Conservation (phyloP, 1,284 basidiomycete species). For the Lentinula novae-zelandiae region DNA sequence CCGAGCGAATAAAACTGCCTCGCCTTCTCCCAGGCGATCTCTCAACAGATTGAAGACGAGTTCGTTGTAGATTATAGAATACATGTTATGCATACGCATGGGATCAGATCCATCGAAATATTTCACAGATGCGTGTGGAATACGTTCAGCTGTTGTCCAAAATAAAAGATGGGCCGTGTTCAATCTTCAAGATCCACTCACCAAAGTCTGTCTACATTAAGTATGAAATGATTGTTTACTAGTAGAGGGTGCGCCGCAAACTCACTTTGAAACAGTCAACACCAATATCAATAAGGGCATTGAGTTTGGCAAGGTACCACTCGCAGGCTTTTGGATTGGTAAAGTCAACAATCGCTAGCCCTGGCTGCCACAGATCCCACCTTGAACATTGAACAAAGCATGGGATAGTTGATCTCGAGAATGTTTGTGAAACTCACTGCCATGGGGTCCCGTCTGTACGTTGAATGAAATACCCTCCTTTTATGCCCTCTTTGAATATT, state of each 20-base stretch:
- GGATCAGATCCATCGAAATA: constrained; percentile 73
- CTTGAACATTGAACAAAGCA: constrained; percentile 23
- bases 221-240: not conserved
- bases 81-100: constrained; percentile 62
- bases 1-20: constrained; percentile 69
- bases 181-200: constrained; percentile 24
- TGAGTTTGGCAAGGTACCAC: constrained; percentile 64
- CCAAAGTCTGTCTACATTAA: constrained; percentile 64
- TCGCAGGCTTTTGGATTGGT: constrained; percentile 67
- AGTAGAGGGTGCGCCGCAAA: not conserved
- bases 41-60: constrained; percentile 63
- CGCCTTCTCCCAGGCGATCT: constrained; percentile 55
- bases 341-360: constrained; percentile 65
- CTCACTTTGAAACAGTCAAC: constrained; percentile 68
- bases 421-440: constrained; percentile 47
- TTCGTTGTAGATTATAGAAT: constrained; percentile 67
- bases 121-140: constrained; percentile 58
- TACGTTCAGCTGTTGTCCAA: constrained; percentile 32
- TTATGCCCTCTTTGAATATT: constrained; percentile 66
- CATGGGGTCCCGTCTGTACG: constrained; percentile 65
- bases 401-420: not conserved
- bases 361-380: constrained; percentile 73
- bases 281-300: constrained; percentile 61
- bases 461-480: constrained; percentile 68
- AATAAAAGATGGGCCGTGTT: not conserved